Evolutionary conservation across 2,329 filamentous ascomycete species (phyloP), one percentile per base, ranked within the genome.

Genomic region (Xylariaceae sp.): DNA sequence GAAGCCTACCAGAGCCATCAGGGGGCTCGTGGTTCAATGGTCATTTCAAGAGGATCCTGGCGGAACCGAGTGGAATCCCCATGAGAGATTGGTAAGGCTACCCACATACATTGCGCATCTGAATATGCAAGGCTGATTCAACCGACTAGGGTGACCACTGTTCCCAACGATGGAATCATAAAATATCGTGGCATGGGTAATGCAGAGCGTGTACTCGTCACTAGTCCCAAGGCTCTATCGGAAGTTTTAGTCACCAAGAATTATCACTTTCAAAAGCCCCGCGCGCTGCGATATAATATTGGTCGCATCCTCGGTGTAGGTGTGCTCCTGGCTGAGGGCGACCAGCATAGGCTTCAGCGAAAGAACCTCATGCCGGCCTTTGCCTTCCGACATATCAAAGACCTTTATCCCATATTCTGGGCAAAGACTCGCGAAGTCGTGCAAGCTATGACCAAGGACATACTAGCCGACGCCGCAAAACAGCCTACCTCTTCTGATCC

Each of bases 361-460:
- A 92, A 90, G 71, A 87, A 88, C 56, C 82, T 96, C 16, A 85
- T 88, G 76, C 92, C 92, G 0, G 90, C 91, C 2, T 96, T 96
- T 72, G 82, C 87, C n/a, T 96, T 91, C 69, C 84, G 92, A 19
- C 90, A 96, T 67, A 80, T 96, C 71, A 96, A 95, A 70, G 84
- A 94, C 57, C 77, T 96, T 12, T 95, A 96, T 66, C 88, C 91
- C 0, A 76, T 89, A 5, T 96, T 97, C 73, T 96, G 92, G 92
- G 67, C 75, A 17, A 96, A 96, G 74, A 83, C 87, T 1, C 74
- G 82, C 6, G 87, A 94, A 70, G 83, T 88, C 65, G 85, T 87
- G 5, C 74, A 82, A 17, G 81, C 82, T 46, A 87, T 96, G 72
- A 81, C 79, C 1, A 71, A 75, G 7, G 73, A 80, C 23, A 70